Conservation (phyloP, 108 stramenopile genomes). For the Discostella pseudostelligera region DNA sequence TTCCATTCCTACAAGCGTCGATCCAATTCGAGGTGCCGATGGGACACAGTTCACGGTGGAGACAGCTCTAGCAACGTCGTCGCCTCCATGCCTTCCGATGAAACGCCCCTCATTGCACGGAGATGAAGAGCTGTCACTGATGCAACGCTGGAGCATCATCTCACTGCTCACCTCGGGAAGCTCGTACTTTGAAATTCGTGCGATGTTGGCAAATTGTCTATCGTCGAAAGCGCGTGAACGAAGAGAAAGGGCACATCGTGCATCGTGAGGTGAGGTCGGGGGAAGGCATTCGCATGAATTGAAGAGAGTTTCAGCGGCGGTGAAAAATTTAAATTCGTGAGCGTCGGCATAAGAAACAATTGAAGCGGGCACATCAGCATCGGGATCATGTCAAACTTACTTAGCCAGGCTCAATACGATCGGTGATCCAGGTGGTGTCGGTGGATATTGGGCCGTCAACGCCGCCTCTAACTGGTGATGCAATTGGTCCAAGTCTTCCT, state of each 20-base stretch:
- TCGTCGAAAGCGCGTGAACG: not conserved
- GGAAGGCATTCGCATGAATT: no score
- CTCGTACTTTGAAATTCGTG: slow-evolving; percentile 9
- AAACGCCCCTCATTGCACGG: not conserved
- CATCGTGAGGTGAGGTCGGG: no score
- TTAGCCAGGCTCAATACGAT: slow-evolving; percentile 9
- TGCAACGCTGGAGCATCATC: not conserved
- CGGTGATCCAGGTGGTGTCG: not conserved
- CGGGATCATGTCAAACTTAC: not conserved
- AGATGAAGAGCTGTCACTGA: not conserved
- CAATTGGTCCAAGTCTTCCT: no score
- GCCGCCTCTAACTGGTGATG: no score
- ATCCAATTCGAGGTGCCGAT: not conserved
- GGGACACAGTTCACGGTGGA: not conserved
- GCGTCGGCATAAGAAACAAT: no score
- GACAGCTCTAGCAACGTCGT: no score
- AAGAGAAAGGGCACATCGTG: not conserved
- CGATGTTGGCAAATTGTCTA: slow-evolving; percentile 6
- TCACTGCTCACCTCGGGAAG: not conserved
- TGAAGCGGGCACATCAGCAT: not conserved
- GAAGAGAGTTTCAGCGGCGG: no score
- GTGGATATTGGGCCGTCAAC: not conserved
- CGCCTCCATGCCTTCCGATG: not conserved
- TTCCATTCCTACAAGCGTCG: not conserved
- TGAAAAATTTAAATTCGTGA: no score